phyloP scores from a whole-genome alignment of 2,329 filamentous ascomycete genomes.

The Scedosporium dehoogii region DNA sequence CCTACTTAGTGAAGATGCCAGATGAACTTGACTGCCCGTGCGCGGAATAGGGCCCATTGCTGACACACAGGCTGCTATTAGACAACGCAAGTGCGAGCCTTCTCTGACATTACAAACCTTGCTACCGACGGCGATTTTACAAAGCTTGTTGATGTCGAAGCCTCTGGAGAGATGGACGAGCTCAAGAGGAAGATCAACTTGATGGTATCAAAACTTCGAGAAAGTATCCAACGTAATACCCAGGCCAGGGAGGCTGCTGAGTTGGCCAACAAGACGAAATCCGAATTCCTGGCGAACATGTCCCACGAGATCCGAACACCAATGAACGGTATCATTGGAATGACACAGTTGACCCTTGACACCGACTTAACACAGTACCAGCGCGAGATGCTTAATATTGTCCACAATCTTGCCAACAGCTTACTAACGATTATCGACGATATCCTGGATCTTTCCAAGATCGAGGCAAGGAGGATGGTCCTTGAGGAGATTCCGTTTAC shows the following conservation, averaged over 20 bases:
- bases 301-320: slow-evolving; percentile 96
- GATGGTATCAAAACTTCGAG: slow-evolving; percentile 92
- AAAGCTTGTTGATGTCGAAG: slow-evolving; percentile 92
- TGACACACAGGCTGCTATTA: slow-evolving; percentile 28
- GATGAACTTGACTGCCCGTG: not conserved
- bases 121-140: slow-evolving; percentile 96
- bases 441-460: slow-evolving; percentile 64
- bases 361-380: slow-evolving; percentile 92
- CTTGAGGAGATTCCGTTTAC: slow-evolving; percentile 98
- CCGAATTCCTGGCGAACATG: slow-evolving; percentile 98
- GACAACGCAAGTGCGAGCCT: slow-evolving; percentile 94
- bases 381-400: slow-evolving; percentile 96
- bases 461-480: slow-evolving; percentile 95
- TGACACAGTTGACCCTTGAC: slow-evolving; percentile 93
- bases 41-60: slow-evolving; percentile 13
- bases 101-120: slow-evolving; percentile 96
- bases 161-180: slow-evolving; percentile 98
- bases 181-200: slow-evolving; percentile 98
- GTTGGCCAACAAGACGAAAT: slow-evolving; percentile 95
- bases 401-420: slow-evolving; percentile 93
- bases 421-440: slow-evolving; percentile 93
- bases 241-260: slow-evolving; percentile 93
- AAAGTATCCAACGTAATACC: slow-evolving; percentile 94
- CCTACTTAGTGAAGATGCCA: not conserved
- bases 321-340: slow-evolving; percentile 96